Evolutionary conservation across 108 stramenopile species (phyloP), one percentile per base, ranked within the genome.

Genomic region (Discostella stelligeroides): DNA sequence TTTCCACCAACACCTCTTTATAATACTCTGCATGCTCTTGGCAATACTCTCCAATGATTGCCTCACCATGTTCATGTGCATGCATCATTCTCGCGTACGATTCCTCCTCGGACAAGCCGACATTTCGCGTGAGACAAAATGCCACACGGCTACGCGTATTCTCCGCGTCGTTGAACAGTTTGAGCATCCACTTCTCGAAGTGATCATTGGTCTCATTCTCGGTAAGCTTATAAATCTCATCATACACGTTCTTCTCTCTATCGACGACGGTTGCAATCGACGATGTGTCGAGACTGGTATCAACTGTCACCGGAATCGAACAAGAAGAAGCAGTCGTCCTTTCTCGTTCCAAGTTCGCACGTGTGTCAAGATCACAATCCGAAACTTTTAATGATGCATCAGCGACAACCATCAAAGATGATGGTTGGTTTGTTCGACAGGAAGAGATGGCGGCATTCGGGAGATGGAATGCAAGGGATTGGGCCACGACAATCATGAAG

Each of bases 11-110:
- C 15, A 28, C 47, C 30, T 64, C 63, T 25, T 64, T 64, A 18
- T 49, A 64, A 45, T 23, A 64, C 63, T 64, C 63, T 6, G 63
- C 63, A 21, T 50, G 28, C 37, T 64, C 63, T 20, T 50, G 23
- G 4, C 63, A 49, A 50, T 48, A 64, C 25, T 48, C 63, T 20
- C 63, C 63, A 30, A 64, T 48, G 43, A 37, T 49, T 18, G 63
- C 45, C 46, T 38, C 28, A 25, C 63, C 63, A 50, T 34, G 27
- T 20, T 38, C 5, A 21, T 64, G 63, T 0, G 63, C 63, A 8
- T 37, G 42, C 48, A 48, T 48, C 48, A 64, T 64, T 21, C 28
- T 64, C 14, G 34, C 29, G 30, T 50, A 64, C n/a, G 63, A 48
- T 14, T 64, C 47, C 6, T 46, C 46, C 43, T 64, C 63, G 23